phyloP scores from a whole-genome alignment of 2,329 filamentous ascomycete genomes.

The Clarireedia homoeocarpa region DNA sequence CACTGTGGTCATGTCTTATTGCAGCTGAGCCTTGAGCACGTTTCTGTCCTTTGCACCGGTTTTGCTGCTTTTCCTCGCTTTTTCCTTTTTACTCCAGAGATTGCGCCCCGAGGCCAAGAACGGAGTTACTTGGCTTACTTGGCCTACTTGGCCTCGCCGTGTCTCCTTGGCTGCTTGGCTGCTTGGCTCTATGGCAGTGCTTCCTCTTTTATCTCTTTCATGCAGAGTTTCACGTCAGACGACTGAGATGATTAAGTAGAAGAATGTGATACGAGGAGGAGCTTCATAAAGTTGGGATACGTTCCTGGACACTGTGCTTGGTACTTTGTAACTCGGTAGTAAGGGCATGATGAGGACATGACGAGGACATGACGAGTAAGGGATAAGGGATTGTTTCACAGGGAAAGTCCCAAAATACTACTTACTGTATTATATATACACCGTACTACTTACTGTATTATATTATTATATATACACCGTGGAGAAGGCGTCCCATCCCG shows the following conservation, averaged over 20 bases:
- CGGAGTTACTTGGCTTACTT: constrained; percentile 10
- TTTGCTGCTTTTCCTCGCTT: neutral
- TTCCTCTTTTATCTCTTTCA: neutral
- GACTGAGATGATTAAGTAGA: neutral
- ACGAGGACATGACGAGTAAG: too few species aligned
- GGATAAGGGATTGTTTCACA: too few species aligned
- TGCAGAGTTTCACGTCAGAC: neutral
- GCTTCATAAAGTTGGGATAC: neutral
- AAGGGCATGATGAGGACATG: too few species aligned
- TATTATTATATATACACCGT: too few species aligned
- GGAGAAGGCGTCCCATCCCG: too few species aligned
- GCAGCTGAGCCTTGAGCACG: neutral
- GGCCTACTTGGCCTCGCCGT: neutral
- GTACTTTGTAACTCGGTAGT: too few species aligned
- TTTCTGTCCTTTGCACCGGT: neutral
- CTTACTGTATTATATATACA: too few species aligned
- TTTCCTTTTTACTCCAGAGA: neutral
- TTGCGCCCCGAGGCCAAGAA: constrained; percentile 11
- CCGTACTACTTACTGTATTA: too few species aligned
- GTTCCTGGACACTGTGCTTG: too few species aligned
- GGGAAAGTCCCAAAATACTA: too few species aligned
- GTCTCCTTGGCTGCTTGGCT: neutral
- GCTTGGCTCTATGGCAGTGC: constrained; percentile 5
- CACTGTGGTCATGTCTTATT: too few species aligned
- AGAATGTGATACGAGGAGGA: neutral